Base-by-base conservation (phyloP, 2,329 filamentous ascomycete genomes). In the Ceratocystis diversiconidia region DNA sequence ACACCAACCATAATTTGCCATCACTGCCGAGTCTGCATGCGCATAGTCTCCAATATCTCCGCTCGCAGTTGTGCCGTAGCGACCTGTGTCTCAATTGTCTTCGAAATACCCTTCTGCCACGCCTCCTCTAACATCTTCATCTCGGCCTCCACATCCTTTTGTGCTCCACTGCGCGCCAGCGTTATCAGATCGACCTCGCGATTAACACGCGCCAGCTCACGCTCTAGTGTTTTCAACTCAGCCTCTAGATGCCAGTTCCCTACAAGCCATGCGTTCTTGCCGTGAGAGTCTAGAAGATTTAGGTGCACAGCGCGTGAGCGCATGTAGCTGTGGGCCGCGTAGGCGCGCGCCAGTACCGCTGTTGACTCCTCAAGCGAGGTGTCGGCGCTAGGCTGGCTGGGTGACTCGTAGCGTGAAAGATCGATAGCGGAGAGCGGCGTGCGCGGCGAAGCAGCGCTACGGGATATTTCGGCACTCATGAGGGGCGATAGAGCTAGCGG, bases 261-360 rank as follows among this genome's bases (percentile, higher is more conserved):
- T 7, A 95, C 82, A 65, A 99, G 79, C 92, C 94, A 97, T 8
- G 90, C 87, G 74, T 96, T 96, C 76, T 90, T 90, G 70, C 92
- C 94, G 74, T 86, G 86, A 62, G 80, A 80, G 71, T 94, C 89
- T 22, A 96, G 82, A n/a, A 96, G 80, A 1, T 79, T 77, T 19
- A 96, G 82, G 74, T 84, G 80, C 41, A 78, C 71, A 44, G 77
- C 73, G 2, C 83, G 80, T n/a, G 75, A 71, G 12, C 73, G 69
- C 12, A 85, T 77, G 74, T 85, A 83, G n/a, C 78, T 73, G 52
- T 76, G 77, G 61, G 78, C 75, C 0, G 80, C 74, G 75, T 80
- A 79, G 62, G 81, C 78, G 59, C 73, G 76, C 15, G 82, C 79
- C 44, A 90, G 84, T 7, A 85, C 80, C 71, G 87, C 87, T 65